Base-by-base conservation (phyloP, 768 basidiomycete genomes). In the Rhodotorula diobovata region DNA sequence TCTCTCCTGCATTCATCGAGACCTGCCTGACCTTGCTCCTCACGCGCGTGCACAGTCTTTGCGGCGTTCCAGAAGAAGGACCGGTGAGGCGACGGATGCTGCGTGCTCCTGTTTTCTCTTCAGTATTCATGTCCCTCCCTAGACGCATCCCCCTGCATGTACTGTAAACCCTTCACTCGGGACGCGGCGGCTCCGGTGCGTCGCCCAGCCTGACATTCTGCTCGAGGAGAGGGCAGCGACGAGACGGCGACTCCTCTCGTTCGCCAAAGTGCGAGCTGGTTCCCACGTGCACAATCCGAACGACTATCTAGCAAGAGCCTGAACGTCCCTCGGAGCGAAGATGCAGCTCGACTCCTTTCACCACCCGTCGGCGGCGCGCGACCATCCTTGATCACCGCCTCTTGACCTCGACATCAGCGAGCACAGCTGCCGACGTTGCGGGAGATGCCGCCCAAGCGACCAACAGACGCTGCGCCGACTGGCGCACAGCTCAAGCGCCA, bases 401-500 rank as follows among this genome's bases (percentile, higher is more conserved):
- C 48, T 28, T 25, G 25, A 43, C 25, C 48, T 28, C 48, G 5
- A 50, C 48, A 10, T 28, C 48, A 10, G 21, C 48, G 25, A 50
- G 23, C 23, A 12, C 6, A 23, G 23, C 10, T 28, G 25, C 11
- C 25, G 23, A 23, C 25, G 6, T n/a, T n/a, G 25, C 23, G 11
- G 25, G 28, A 7, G 48, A 74, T 74, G 72, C 45, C 68, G 1
- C 68, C 68, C 2, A 74, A 74, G 43, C 48, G 72, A 0, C 56
- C 62, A 0, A 0, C n/a, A 0, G 57, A 56, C 11, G 59, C 14
- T 2, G 30, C 34, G 9, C 30, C 12, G 32, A 58, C 58, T 23
- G 73, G 73, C 21, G 68, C 73, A 11, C 56, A 70, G 39, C 67
- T 65, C 66, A 74, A 74, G 56, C 68, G 73, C 15, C 58, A 61